Conservation (phyloP, 192 early-diverging fungal species). For the Entomortierella parvispora region DNA sequence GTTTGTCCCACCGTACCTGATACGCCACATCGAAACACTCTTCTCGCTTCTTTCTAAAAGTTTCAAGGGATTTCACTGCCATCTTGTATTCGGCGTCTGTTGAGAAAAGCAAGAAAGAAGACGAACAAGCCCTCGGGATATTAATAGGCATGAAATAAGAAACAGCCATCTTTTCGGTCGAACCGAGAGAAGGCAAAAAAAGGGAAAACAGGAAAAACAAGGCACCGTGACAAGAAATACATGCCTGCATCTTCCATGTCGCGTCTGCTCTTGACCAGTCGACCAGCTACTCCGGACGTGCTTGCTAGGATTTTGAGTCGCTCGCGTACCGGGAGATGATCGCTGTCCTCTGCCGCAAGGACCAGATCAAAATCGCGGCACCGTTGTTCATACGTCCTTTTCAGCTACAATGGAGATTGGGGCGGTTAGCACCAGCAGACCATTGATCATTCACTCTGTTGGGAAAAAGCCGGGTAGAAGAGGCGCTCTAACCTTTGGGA, state of each 20-base stretch:
- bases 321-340: slow-evolving; percentile 44
- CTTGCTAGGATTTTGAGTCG: slow-evolving; percentile 43
- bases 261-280: slow-evolving; percentile 40
- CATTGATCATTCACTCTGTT: no score
- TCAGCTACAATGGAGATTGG: slow-evolving; percentile 6
- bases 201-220: slow-evolving; percentile 2
- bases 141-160: slow-evolving; percentile 3
- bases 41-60: slow-evolving; percentile 36
- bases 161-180: not conserved
- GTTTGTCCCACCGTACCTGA: slow-evolving; percentile 8
- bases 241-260: slow-evolving; percentile 51
- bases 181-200: not conserved
- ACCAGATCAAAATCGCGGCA: slow-evolving; percentile 45
- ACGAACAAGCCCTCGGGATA: slow-evolving; percentile 2
- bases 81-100: slow-evolving; percentile 49
- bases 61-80: slow-evolving; percentile 40
- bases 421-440: no score
- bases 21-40: slow-evolving; percentile 24
- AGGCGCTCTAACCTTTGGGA: slow-evolving; percentile 28
- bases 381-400: slow-evolving; percentile 38
- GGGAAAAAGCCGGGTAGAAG: not conserved
- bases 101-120: slow-evolving; percentile 2
- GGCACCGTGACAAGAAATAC: not conserved
- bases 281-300: slow-evolving; percentile 38
- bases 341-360: slow-evolving; percentile 29